Evolutionary conservation across 78 protist species (phyloP).

Genomic region (Trichosphaerium sp.): DNA sequence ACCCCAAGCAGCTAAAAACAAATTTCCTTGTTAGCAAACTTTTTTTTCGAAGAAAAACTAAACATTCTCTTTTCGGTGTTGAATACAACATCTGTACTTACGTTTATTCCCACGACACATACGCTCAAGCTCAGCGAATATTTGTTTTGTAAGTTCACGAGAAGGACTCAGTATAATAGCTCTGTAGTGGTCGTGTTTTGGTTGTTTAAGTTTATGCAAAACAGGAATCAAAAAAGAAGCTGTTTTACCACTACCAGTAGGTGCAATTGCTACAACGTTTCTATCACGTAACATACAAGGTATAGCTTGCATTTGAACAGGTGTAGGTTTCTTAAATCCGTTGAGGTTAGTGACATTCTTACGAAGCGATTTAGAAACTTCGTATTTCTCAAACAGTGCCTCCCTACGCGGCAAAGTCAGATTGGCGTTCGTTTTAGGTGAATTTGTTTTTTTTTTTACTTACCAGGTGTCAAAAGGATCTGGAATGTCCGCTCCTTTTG

Average conservation of each 20-base stretch:
- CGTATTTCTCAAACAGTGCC: too few relatives aligned
- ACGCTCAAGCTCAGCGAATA: too few relatives aligned
- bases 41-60: not conserved
- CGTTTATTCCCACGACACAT: too few relatives aligned
- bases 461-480: too few relatives aligned
- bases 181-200: slow-evolving; percentile 31
- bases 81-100: too few relatives aligned
- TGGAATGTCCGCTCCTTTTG: too few relatives aligned
- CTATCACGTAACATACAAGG: slow-evolving; percentile 42
- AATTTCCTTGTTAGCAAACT: not conserved
- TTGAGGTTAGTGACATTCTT: too few relatives aligned
- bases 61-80: not conserved
- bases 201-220: slow-evolving; percentile 18
- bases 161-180: slow-evolving; percentile 52
- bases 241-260: slow-evolving; percentile 93
- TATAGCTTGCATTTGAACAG: slow-evolving; percentile 53
- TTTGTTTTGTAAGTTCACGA: slow-evolving; percentile 55
- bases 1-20: too few relatives aligned
- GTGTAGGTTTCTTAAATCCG: slow-evolving; percentile 33
- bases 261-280: slow-evolving; percentile 77
- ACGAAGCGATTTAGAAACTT: too few relatives aligned
- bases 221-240: slow-evolving; percentile 70
- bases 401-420: too few relatives aligned
- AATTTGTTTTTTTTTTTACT: too few relatives aligned
- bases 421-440: too few relatives aligned